Base-by-base conservation (phyloP, 2,329 filamentous ascomycete genomes). In the Pezicula carpinea region DNA sequence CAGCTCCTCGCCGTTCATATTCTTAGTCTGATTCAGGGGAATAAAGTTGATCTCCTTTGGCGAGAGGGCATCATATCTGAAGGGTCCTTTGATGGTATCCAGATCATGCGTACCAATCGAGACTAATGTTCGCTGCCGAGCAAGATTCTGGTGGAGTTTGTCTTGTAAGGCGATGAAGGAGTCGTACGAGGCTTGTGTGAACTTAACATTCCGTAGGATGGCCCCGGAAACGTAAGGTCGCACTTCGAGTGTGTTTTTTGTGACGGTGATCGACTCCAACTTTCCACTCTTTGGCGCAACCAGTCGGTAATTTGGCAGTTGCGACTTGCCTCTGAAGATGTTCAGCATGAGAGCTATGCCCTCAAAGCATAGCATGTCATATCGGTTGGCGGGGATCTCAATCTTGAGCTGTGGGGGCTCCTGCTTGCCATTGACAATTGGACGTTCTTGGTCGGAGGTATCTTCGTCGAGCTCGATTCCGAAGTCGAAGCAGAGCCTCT, bases 111-210 rank as follows among this genome's bases (percentile, higher is more conserved):
- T 99, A 59, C 93, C 93, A 64, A 99, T 96, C 18, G 92, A 87
- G n/a, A 96, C 92, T 39, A 99, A 73, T 1, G 92, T 96, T 60
- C 93, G 77, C 69, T 97, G 88, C 52, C 93, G 83, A 41, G 93
- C 95, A 56, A 99, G 74, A 65, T 99, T 99, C 66, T 92, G 87
- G 73, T 99, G 93, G 40, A 99, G 80, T 74, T 99, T 99, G 72
- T 99, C 95, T 73, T 99, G 93, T 40, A 99, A 79, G 47, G 85
- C 81, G 65, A 99, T 99, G 86, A 99, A 99, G 63, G 90, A 96
- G 59, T 95, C 89, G 68, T 99, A 99, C 56, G 87, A 80, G 57
- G 85, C 88, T 72, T 93, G 79, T 59, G 88, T 91, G 76, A 99
- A 97, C 62, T 84, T 89, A 74, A 99, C 79, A 65, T 90, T 88